These are phyloP conservation scores for Crithidia sp. DNA, from an alignment of 208 protist species.

Conservation along the genomic window DNA sequence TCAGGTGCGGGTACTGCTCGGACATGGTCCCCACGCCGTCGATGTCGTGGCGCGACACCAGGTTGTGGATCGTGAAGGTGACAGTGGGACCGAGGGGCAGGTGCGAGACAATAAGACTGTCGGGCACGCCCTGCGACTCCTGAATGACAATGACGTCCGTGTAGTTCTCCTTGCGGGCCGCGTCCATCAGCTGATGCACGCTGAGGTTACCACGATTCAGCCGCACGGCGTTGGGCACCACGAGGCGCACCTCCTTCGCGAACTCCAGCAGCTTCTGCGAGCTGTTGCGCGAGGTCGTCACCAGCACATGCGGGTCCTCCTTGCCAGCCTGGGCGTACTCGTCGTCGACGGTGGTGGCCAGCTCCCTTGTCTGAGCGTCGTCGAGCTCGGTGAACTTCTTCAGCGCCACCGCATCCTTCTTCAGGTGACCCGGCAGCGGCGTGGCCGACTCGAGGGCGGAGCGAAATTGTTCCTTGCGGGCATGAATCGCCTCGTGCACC, in stretches of 20 bases:
- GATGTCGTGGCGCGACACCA: conserved; percentile 98
- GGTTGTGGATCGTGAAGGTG: conserved; percentile 97
- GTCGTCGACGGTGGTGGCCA: conserved; percentile 93
- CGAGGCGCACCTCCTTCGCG: conserved; percentile 97
- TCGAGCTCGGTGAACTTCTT: conserved; percentile 93
- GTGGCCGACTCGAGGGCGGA: conserved; percentile 79
- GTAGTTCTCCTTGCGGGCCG: conserved; percentile 92
- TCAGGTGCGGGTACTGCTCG: conserved; percentile 97
- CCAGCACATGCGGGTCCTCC: conserved; percentile 97
- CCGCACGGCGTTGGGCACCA: conserved; percentile 98
- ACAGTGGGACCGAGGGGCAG: conserved; percentile 99
- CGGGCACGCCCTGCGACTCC: conserved; percentile 98
- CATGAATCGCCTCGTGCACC: conserved; percentile 77
- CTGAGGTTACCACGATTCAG: conserved; percentile 98
- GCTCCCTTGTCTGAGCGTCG: conserved; percentile 72
- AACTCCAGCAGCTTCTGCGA: conserved; percentile 97
- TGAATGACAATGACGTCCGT: conserved; percentile 99
- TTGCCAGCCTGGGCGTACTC: conserved; percentile 97
- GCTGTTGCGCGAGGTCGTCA: conserved; percentile 99
- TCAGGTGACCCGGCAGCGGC: conserved; percentile 84
- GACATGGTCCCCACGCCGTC: conserved; percentile 89
- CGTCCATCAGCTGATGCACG: conserved; percentile 95
- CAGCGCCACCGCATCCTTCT: conserved; percentile 79
- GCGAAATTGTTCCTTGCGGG: conserved; percentile 83
- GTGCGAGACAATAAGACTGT: conserved; percentile 97